Percentiles rank a stretch among this genome's conserved stretches.
phyloP scores from a whole-genome alignment of 139 green algal genomes.

The Spirogloea muscicola region DNA sequence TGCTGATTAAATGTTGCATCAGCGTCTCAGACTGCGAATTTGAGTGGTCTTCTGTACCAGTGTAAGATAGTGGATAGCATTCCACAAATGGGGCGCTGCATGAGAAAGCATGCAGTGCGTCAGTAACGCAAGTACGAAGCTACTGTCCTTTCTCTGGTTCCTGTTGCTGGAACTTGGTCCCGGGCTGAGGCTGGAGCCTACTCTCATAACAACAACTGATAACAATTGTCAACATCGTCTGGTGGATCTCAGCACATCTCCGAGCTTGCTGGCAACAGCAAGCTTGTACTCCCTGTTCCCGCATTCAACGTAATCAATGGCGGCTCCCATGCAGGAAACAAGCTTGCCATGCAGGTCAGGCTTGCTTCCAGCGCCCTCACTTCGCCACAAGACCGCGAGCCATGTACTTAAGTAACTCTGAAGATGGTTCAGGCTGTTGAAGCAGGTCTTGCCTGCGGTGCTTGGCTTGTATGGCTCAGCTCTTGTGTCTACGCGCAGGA shows the following conservation, averaged over 20 bases:
- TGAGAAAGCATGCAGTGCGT: neutral
- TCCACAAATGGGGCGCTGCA: neutral
- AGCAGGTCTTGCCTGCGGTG: neutral
- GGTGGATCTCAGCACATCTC: conserved; percentile 70
- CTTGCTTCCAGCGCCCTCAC: conserved; percentile 15
- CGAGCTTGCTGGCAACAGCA: conserved; percentile 51
- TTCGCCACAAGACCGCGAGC: neutral
- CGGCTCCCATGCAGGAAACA: conserved; percentile 56
- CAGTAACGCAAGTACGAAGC: conserved; percentile 1
- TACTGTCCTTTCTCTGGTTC: too few relatives aligned
- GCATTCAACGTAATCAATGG: conserved; percentile 99
- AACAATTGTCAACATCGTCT: too few relatives aligned
- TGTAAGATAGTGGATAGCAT: neutral
- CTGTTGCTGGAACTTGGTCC: too few relatives aligned
- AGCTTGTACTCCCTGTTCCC: conserved; percentile 79
- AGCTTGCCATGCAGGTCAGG: neutral
- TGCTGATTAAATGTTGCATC: neutral
- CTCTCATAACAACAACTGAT: too few relatives aligned
- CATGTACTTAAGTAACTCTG: conserved; percentile 14
- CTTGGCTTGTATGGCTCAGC: too few relatives aligned
- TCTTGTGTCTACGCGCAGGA: conserved; percentile 55
- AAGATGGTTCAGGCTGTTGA: conserved; percentile 13
- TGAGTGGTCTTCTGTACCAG: neutral
- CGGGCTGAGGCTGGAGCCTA: too few relatives aligned
- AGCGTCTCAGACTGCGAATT: neutral